Base-by-base conservation (phyloP, 225 moss, liverwort and hornwort species). In the Anthoceros angustus region DNA sequence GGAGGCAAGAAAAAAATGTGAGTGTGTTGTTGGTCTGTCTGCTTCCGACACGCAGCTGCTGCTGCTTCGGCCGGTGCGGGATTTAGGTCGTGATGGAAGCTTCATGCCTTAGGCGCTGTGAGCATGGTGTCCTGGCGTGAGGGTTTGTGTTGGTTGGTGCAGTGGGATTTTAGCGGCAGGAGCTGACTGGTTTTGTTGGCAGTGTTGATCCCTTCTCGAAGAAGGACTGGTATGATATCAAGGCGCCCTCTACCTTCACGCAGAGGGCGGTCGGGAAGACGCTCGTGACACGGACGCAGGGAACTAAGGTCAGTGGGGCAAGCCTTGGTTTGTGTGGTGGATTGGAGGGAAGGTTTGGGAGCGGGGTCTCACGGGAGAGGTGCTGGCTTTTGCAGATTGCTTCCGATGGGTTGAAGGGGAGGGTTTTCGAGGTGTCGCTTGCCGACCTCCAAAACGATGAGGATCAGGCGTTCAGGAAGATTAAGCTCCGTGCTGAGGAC, bases 141-240 rank as follows among this genome's bases (percentile, higher is more conserved):
- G 3, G 23, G 55, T 2, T 55, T 7, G 55, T 3, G 14, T 55
- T 8, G 12, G 5, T 20, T 50, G 16, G 14, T 5, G 7, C 49
- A 5, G 7, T 50, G 49, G 20, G n/a, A n/a, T n/a, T n/a, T n/a
- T n/a, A n/a, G 32, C 2, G 4, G 32, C 32, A 32, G 40, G 18
- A 3, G 65, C 11, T 66, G 39, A 25, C 12, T 63, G 11, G 25
- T 64, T 23, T 16, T 20, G 46, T 25, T 39, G 67, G 72, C 70
- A 80, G 80, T 72, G 85, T 85, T 39, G 85, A 85, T 66, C 85
- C 85, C 9, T 85, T 85, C 80, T 85, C 85, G 41, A 85, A 85
- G 85, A 85, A 86, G 78, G 85, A 86, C 61, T 82, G 85, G 85
- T 86, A 86, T 78, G 85, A 86, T 61, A 86, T 86, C 74, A 86